Percentiles rank a stretch among this genome's conserved stretches.
These are phyloP conservation scores for Talaromyces sp. DNA, from an alignment of 2,329 filamentous ascomycete species.

Conservation along the genomic window DNA sequence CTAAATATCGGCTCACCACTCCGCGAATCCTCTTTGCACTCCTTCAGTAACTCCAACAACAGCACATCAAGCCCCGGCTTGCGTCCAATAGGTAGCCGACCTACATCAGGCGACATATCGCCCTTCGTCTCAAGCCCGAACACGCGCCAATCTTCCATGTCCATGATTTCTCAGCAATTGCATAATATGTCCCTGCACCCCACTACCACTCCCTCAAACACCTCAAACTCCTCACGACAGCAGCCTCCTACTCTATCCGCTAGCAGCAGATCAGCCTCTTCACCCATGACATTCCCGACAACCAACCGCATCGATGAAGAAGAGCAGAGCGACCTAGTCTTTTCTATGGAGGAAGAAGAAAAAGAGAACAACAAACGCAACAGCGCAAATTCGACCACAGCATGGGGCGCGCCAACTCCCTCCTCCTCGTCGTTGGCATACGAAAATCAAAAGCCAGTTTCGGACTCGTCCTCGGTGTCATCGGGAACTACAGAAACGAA, in stretches of 20 bases:
- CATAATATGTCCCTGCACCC: constrained; percentile 44
- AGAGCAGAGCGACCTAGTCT: constrained; percentile 46
- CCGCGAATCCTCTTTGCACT: constrained; percentile 54
- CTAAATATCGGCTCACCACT: constrained; percentile 58
- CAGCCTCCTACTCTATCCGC: constrained; percentile 29
- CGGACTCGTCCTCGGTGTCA: constrained; percentile 14
- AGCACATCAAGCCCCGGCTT: constrained; percentile 49
- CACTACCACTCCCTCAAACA: constrained; percentile 25
- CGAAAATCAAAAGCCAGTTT: background rate
- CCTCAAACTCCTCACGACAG: background rate
- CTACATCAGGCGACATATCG: constrained; percentile 47
- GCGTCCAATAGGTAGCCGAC: constrained; percentile 48
- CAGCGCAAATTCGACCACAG: constrained; percentile 26
- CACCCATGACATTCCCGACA: constrained; percentile 36
- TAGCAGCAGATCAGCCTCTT: constrained; percentile 46
- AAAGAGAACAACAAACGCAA: constrained; percentile 38
- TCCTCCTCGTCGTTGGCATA: constrained; percentile 1
- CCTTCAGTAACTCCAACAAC: constrained; percentile 23
- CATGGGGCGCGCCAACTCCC: background rate
- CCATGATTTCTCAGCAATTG: constrained; percentile 60
- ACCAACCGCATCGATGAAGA: constrained; percentile 49
- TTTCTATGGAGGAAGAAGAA: constrained; percentile 51
- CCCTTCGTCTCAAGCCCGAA: constrained; percentile 54
- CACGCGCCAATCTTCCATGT: constrained; percentile 54
- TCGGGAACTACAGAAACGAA: constrained; percentile 13